These are phyloP conservation scores for Effrenium voratum DNA, from an alignment of 73 alveolate genomes.

Conservation along the genomic window DNA sequence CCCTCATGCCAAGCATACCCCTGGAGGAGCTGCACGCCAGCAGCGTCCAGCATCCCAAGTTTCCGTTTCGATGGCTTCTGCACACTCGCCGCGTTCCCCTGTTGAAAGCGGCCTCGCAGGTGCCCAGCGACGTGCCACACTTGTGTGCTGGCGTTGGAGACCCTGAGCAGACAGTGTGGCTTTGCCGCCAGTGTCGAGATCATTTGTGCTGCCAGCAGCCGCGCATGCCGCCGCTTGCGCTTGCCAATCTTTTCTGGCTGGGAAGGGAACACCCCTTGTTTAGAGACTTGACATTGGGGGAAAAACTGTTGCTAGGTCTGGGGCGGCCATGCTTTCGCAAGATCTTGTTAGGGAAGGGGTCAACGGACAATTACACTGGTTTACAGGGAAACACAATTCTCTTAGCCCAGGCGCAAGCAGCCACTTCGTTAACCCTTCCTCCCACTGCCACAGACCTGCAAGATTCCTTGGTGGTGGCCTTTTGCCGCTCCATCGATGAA, in stretches of 20 bases:
- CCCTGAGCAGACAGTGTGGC: background rate
- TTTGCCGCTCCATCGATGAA: background rate
- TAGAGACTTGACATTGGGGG: background rate
- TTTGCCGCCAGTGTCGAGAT: background rate
- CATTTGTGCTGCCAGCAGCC: background rate
- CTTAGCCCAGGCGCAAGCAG: constrained; percentile 7
- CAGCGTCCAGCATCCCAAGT: constrained; percentile 4
- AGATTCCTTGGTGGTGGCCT: background rate
- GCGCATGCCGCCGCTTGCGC: background rate
- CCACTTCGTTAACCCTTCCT: background rate
- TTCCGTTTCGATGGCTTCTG: background rate
- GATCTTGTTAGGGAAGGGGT: constrained; percentile 34
- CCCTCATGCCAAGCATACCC: background rate
- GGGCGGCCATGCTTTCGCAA: constrained; percentile 10
- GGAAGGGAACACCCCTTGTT: constrained; percentile 6
- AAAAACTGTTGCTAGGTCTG: background rate
- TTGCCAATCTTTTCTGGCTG: constrained; percentile 26
- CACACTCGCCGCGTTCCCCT: constrained; percentile 9
- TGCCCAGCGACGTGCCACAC: background rate
- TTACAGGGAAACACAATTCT: constrained; percentile 9
- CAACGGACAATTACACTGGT: background rate
- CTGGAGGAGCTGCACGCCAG: constrained; percentile 5
- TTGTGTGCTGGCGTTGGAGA: background rate
- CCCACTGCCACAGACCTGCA: background rate
- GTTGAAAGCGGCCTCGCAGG: background rate